Evolutionary conservation across 352 stramenopile genomes (phyloP).

Genomic region (Aphanomyces cochlioides): DNA sequence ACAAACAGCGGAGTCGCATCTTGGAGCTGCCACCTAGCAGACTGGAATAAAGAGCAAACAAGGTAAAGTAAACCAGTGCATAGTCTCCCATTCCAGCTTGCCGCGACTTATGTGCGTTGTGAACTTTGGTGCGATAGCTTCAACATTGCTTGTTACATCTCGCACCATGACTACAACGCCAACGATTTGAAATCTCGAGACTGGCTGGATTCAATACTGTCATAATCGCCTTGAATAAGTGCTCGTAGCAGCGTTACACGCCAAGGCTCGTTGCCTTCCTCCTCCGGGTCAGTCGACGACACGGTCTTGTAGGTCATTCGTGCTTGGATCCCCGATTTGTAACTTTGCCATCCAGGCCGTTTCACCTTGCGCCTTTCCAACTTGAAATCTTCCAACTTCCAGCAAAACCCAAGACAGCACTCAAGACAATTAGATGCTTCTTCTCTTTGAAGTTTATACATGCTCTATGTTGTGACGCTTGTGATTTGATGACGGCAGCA

Average conservation of each 20-base stretch:
- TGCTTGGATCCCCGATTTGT: too few species aligned
- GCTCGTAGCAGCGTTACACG: slow-evolving; percentile 35
- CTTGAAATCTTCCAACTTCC: too few species aligned
- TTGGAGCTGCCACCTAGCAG: slow-evolving; percentile 55
- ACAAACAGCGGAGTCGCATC: slow-evolving; percentile 63
- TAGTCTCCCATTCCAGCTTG: slow-evolving; percentile 62
- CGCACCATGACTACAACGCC: slow-evolving; percentile 35
- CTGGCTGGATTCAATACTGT: slow-evolving; percentile 29
- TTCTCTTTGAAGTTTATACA: not conserved
- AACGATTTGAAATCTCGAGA: not conserved
- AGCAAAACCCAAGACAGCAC: too few species aligned
- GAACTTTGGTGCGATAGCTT: slow-evolving; percentile 35
- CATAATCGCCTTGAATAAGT: slow-evolving; percentile 33
- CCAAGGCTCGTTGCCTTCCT: slow-evolving; percentile 32
- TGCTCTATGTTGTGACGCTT: slow-evolving; percentile 10
- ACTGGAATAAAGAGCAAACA: too few species aligned
- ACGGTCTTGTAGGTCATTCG: slow-evolving; percentile 20
- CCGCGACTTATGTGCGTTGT: slow-evolving; percentile 49
- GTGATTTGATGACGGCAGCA: not conserved
- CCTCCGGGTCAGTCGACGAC: slow-evolving; percentile 20
- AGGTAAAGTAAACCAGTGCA: slow-evolving; percentile 45
- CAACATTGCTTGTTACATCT: slow-evolving; percentile 36
- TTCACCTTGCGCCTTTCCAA: too few species aligned
- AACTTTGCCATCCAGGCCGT: too few species aligned
- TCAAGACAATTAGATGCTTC: not conserved